Base-by-base conservation (phyloP, 2,329 filamentous ascomycete genomes). In the Paecilomyces dactylethromorphus region DNA sequence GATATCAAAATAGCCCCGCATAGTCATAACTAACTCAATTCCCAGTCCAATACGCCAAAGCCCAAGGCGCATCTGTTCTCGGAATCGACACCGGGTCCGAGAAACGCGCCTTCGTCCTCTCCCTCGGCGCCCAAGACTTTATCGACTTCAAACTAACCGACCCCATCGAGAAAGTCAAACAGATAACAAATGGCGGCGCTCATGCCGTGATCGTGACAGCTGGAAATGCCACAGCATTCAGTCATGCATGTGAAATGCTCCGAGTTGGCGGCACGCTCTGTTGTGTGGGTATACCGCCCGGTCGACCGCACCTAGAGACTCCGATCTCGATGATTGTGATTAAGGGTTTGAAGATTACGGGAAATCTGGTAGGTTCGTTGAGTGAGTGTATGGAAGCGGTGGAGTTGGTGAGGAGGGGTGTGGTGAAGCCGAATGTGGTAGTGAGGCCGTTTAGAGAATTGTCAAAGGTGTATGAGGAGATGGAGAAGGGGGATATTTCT, bases 301-400 rank as follows among this genome's bases (percentile, higher is more conserved):
- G 74, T 22, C 64, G 71, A 22, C 68, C 75, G 1, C 68, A 65
- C 54, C 66, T 80, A 52, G 70, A 77, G 57, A 79, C 73, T 2
- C 70, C 71, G 3, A 74, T 80, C 52, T 71, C 71, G 29, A 72
- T 73, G 0, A 79, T 80, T 56, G 75, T 79, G 26, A 79, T 80
- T 63, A 78, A 75, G 63, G 76, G 78, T 1, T 59, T 80, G 31
- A 74, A 65, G 56, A 74, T 79, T 53, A 72, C 71, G 2, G 76
- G 77, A 1, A 80, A 78, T 55, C 64, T 80, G 39, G 73, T 79
- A 3, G 77, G 77, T 0, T 78, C 73, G 4, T 61, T 79, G 61
- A 76, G 75, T 59, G 78, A 80, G 60, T 79, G 76, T 51, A 69
- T 79, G 64, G 78, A 79, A 59, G 78, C 77, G 0, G 76, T 79